Percentiles rank a stretch among this genome's conserved stretches.
Evolutionary conservation across 768 basidiomycete genomes (phyloP).

Genomic region (Lactarius tabidus): DNA sequence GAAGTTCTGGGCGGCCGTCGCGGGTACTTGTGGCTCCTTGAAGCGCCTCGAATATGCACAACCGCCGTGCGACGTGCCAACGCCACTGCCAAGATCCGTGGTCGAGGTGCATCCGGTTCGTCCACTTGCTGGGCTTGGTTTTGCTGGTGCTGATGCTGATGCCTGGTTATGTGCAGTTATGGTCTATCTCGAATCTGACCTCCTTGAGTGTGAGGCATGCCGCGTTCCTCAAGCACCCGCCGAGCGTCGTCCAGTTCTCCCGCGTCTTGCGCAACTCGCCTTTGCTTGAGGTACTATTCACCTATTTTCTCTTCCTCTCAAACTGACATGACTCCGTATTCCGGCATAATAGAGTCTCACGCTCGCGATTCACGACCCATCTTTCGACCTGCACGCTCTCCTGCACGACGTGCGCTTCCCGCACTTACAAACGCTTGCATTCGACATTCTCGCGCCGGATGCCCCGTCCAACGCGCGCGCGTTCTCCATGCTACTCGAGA

Average conservation of each 20-base stretch:
- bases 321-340: background rate
- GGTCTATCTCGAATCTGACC: slow-evolving; percentile 6
- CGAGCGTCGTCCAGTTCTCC: slow-evolving; percentile 7
- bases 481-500: slow-evolving; percentile 3
- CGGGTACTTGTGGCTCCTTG: background rate
- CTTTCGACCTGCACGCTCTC: slow-evolving; percentile 1
- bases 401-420: slow-evolving; percentile 4
- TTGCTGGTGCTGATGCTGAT: background rate
- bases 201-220: slow-evolving; percentile 7
- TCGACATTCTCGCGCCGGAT: background rate
- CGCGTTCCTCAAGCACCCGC: slow-evolving; percentile 2
- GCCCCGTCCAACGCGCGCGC: background rate
- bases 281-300: background rate
- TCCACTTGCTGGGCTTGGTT: background rate
- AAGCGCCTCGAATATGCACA: background rate
- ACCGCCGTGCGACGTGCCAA: background rate
- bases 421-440: background rate
- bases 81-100: background rate
- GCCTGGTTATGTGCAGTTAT: background rate
- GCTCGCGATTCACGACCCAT: slow-evolving; percentile 35
- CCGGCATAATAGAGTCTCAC: background rate
- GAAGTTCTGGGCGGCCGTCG: slow-evolving; percentile 2
- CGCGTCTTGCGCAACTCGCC: slow-evolving; percentile 1
- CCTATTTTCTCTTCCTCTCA: background rate
- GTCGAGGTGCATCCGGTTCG: slow-evolving; percentile 1